Base-by-base conservation (phyloP, 2,329 filamentous ascomycete genomes). In the Aureobasidium melanogenum region DNA sequence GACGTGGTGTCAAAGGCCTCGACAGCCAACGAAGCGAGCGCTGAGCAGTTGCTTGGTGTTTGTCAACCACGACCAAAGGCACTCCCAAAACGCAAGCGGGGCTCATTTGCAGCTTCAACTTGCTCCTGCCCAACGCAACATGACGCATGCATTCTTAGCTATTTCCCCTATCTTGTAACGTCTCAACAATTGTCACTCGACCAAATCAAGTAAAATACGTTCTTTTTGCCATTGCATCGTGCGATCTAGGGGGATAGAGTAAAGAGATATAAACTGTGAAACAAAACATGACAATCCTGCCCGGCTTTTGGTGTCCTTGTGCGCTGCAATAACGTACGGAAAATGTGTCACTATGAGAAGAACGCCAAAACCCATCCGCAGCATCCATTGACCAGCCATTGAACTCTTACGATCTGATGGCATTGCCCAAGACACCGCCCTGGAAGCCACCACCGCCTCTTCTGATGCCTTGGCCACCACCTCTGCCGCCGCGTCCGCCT, bases 401-500 rank as follows among this genome's bases (percentile, higher is more conserved):
- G 10, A 17, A 5, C 30, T 24, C 54, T 67, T 77, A 79, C 67
- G 78, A 76, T 69, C 78, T 73, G 65, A 80, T 80, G 64, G 77
- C 78, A 64, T 78, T 74, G 60, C 88, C 88, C 74, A 93, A 77
- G 64, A 88, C 89, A 75, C 89, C 89, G 64, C 89, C 89, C 15
- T 88, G 91, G 76, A 92, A 93, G 72, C 90, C 87, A 66, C 87
- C 88, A 69, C 88, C 88, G 73, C 89, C 87, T 64, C 88, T 89
- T 70, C 88, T 87, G 38, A 84, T 78, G 59, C 86, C 86, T 46
- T 86, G 84, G 44, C 84, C 59, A 62, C 76, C 76, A 48, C 79
- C 76, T 64, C 84, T 76, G 52, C 87, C 83, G 46, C 86, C 78
- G 59, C 81, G 79, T 44, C 88, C 86, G 64, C 87, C 79, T 14